Evolutionary conservation across 2,329 filamentous ascomycete genomes (phyloP), one percentile per base, ranked within the genome.

Genomic region (Ophiostoma sp.): DNA sequence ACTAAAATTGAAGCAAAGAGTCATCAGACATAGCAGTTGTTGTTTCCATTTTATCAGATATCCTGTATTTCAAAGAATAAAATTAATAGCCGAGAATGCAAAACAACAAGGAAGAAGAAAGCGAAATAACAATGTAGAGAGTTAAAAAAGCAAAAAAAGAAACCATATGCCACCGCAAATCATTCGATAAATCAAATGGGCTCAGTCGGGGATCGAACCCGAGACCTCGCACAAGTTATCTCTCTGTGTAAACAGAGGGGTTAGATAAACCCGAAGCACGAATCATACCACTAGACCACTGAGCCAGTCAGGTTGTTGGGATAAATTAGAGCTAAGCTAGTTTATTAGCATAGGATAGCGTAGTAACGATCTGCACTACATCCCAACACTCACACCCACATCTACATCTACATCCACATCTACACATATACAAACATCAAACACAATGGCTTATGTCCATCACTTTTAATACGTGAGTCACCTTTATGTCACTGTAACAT

Each of bases 211-310:
- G 70, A 72, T 71, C 68, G 71, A 71, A 72, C 71, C 71, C 71
- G 71, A 72, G 70, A 72, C 71, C 71, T 72, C 71, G 71, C 71
- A 72, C 71, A 72, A 8, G 69, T 70, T 27, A 71, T 69, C 68
- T 70, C 65, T 67, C 42, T 64, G 38, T 18, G 18, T 36, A 68
- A 63, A 65, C 70, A 70, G 67, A 71, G 69, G 69, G 71, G 63
- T 64, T 64, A 63, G 71, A 27, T 64, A 66, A 67, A 69, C 71
- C 71, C 71, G 71, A 72, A 72, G 71, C 71, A 66, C 71, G 71
- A 72, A 72, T 72, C 71, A 72, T 72, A 72, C 71, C 69, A 71
- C 69, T 71, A 71, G 69, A 72, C 71, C 71, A 72, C 67, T 72
- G 69, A 72, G 71, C 71, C 71, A 64, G 68, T 68, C 58, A 64